Base-by-base conservation (phyloP, 352 stramenopile genomes). In the Phytophthora tubulina region DNA sequence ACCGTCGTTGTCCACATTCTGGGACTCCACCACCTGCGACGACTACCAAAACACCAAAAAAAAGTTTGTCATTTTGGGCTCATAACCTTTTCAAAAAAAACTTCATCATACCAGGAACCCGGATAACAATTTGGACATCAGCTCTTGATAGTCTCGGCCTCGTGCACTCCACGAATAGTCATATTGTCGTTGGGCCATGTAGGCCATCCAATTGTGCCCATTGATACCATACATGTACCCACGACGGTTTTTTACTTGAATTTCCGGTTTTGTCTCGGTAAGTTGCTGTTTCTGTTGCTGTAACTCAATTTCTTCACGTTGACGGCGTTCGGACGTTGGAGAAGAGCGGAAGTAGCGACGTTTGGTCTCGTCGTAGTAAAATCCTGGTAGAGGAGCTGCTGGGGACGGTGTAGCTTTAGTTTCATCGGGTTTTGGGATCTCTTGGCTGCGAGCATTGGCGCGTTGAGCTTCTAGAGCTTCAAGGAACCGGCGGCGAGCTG, bases 401-500 rank as follows among this genome's bases (percentile, higher is more conserved):
- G 61, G 53, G 3, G 48, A 17, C 33, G 21, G 27, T 3, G 49
- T 30, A 21, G 44, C 31, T 49, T 54, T 7, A 27, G 9, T 42
- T 70, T 67, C 45, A 36, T 30, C 11, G 9, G 17, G 27, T 39
- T 64, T 44, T 68, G 54, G 33, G 39, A 31, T 13, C 4, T 46
- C 44, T 52, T 76, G 56, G 6, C n/a, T 75, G 32, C 80, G 72
- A 41, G 68, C 69, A 32, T 80, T 89, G 32, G 75, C 74, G 7
- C 85, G 81, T 51, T 92, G 85, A 0, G 73, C 80, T 62, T 85
- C 85, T n/a, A 92, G 61, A 50, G 85, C 85, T 33, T 78, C 78
- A 13, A 93, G 73, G 72, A 93, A 93, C 27, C 60, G 62, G 6
- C 70, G 72, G 30, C 76, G 75, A 54, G 75, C 74, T 27, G 42